phyloP scores from a whole-genome alignment of 805 yeast species.

The Ogataea nonfermentans region DNA sequence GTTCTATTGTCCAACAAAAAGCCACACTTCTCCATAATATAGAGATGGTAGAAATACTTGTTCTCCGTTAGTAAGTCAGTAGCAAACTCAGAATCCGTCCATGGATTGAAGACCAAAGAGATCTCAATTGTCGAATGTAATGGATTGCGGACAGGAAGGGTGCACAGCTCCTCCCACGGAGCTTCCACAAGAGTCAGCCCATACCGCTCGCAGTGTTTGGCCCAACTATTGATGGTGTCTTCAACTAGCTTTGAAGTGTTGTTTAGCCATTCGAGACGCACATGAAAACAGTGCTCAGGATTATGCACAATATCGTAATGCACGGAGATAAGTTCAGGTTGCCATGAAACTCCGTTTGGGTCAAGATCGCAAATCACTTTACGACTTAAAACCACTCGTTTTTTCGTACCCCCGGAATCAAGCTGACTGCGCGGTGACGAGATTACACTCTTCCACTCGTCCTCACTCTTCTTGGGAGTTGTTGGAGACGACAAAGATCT shows the following conservation, averaged over 20 bases:
- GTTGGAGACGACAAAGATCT: conserved; percentile 13
- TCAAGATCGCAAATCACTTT: conserved; percentile 73
- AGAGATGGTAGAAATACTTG: conserved; percentile 74
- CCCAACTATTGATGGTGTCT: conserved; percentile 73
- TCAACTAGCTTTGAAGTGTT: conserved; percentile 84
- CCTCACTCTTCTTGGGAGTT: conserved; percentile 15
- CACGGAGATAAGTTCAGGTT: conserved; percentile 74
- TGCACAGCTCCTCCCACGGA: conserved; percentile 85
- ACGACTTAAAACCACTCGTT: conserved; percentile 58
- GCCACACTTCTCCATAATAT: conserved; percentile 64
- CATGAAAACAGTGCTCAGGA: conserved; percentile 91
- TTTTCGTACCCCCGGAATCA: conserved; percentile 1
- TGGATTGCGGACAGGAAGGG: conserved; percentile 74
- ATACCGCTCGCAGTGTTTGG: conserved; percentile 78
- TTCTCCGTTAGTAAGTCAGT: conserved; percentile 44
- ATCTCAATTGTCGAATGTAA: conserved; percentile 83
- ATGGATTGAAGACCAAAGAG: conserved; percentile 66
- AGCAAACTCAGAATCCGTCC: conserved; percentile 57
- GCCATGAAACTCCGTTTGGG: conserved; percentile 63
- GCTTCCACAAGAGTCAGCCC: conserved; percentile 82
- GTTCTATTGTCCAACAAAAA: conserved; percentile 83
- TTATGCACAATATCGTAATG: conserved; percentile 92
- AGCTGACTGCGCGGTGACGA: conserved; percentile 1
- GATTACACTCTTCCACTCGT: not conserved
- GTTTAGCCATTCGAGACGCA: conserved; percentile 89